Evolutionary conservation across 2,329 filamentous ascomycete species (phyloP), one percentile per base, ranked within the genome.

Genomic region (Ophiognomonia clavigignenti-juglandacearum): DNA sequence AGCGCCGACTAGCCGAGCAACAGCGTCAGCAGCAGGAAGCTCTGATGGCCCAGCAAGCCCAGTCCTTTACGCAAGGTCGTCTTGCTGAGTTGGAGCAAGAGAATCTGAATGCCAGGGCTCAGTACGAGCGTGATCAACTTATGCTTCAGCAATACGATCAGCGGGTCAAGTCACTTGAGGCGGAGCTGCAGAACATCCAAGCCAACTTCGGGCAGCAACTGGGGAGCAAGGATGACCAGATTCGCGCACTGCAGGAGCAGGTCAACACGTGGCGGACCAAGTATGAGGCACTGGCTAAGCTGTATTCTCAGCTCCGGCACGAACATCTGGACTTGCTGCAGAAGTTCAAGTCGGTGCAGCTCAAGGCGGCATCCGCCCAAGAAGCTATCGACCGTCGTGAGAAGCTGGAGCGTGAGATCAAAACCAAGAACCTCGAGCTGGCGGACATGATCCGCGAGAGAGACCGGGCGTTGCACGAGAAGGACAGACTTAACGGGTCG

Each of bases 401-500:
- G 71, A 96, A 95, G 73, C 77, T 98, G 43, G 90, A 97, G 71
- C 86, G 92, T 27, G 93, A 98, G 70, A 86, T 98, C 64, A 98
- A 98, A 79, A 96, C 92, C 24, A 98, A 98, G 80, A 98, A 98
- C 63, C 74, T 98, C n/a, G 93, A 98, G 66, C 71, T 98, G 52
- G 93, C 93, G 26, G 90, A 97, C 64, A 97, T 98, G 93, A 98
- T 98, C 55, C 82, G 93, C 36, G 93, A 98, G 71, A 80, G 93
- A 57, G 93, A 98, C 62, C 83, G 93, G 54, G 93, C 93, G 24
- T 70, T 96, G 43, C 89, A 97, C 61, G 93, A 98, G 53, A 89
- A 91, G 64, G 93, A 98, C 62, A 82, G 93, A 46, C 71, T 85
- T n/a, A 81, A 75, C 43, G 93, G 93, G 41, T 86, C 83, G 45